Percentiles rank a stretch among this genome's conserved stretches.
phyloP scores from a whole-genome alignment of 352 stramenopile genomes.

The Globisporangium cederbergense region DNA sequence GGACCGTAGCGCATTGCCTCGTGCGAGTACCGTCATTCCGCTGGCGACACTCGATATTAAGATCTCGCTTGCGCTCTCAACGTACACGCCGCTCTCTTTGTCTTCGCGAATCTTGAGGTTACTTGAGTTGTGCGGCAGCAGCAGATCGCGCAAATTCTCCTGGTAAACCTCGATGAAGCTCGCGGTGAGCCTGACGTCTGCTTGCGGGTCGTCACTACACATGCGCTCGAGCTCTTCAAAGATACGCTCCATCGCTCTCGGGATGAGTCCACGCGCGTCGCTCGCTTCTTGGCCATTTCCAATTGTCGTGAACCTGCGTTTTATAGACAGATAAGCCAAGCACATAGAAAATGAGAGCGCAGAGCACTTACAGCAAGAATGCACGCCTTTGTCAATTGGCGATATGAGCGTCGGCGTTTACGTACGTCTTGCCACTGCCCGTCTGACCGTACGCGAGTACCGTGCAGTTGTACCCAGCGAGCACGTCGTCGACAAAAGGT shows the following conservation, averaged over 20 bases:
- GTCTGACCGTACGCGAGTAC: conserved; percentile 74
- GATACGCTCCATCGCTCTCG: conserved; percentile 35
- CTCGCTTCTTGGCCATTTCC: conserved; percentile 15
- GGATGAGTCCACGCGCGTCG: conserved; percentile 32
- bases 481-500: conserved; percentile 48
- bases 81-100: conserved; percentile 27
- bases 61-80: conserved; percentile 55
- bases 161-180: conserved; percentile 77
- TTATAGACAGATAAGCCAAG: too few species aligned
- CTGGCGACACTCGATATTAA: conserved; percentile 22
- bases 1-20: conserved; percentile 35
- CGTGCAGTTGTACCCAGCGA: conserved; percentile 68
- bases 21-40: conserved; percentile 32
- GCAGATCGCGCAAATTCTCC: conserved; percentile 56
- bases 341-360: too few species aligned
- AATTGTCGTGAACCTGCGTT: conserved; percentile 31
- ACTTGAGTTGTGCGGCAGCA: conserved; percentile 31
- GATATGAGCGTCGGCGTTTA: too few species aligned
- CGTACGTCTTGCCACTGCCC: conserved; percentile 56
- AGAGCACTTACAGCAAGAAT: too few species aligned
- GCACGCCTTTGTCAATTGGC: too few species aligned
- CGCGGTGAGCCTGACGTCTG: conserved; percentile 33
- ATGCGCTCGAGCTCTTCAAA: conserved; percentile 22
- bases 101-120: conserved; percentile 46
- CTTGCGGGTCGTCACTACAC: conserved; percentile 13